Base-by-base conservation (phyloP, 352 stramenopile species). In the Pythium aphanidermatum region DNA sequence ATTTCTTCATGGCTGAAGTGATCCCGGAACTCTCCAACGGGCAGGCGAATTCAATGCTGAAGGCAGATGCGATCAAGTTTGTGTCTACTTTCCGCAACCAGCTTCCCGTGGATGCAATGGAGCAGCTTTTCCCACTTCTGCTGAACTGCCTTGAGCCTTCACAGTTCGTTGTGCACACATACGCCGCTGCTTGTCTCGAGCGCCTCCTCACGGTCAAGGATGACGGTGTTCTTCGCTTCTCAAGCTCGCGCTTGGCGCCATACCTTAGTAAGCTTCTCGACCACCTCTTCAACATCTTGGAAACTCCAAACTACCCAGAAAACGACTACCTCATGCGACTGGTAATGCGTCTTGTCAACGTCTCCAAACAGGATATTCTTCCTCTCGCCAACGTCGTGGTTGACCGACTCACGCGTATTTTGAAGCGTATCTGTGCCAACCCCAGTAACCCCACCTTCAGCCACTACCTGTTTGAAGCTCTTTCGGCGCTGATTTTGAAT, bases 261-360 rank as follows among this genome's bases (percentile, higher is more conserved):
- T 96, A 96, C 64, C 58, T 99, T 9, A 78, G 89, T 28, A 78
- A 78, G 37, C 60, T 99, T 9, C 95, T 99, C 41, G 90, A 83
- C 37, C 94, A 93, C 32, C 71, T 99, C 19, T 99, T 99, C 59
- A 74, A 67, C 26, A 98, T 99, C 55, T 63, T 99, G 19, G 95
- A 98, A 32, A 85, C 96, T 44, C 65, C 70, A 1, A 84, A 96
- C 35, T 88, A 95, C 55, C 84, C 94, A 21, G 96, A 99, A 54
- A 99, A 99, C 72, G 95, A 98, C 51, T 99, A 99, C 59, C 72
- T 98, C 2, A 99, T 99, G 95, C 98, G 98, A 64, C 94, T 97
- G 27, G 76, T 98, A 24, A 98, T 99, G 95, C 81, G 96, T 35
- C 61, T 96, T 13, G 75, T 99, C 44, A 92, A 86, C 63, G 83